Conservation (phyloP, 805 yeast species). For the Myxozyma vanderwaltii region DNA sequence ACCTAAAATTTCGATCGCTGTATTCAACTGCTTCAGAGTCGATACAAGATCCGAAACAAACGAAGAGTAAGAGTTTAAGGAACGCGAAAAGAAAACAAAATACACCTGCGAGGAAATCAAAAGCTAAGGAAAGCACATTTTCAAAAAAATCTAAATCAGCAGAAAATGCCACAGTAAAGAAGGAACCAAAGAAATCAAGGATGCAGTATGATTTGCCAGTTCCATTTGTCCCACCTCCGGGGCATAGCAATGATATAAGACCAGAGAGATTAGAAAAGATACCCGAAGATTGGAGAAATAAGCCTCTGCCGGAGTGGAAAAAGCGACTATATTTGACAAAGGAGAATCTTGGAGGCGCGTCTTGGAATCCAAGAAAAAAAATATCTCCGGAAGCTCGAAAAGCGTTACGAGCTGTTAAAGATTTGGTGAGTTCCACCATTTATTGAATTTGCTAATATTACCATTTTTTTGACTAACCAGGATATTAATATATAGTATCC, state of each 20-base stretch:
- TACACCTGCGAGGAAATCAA: background rate
- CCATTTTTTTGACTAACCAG: background rate
- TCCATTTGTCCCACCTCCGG: slow-evolving; percentile 18
- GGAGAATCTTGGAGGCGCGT: slow-evolving; percentile 59
- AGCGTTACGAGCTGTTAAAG: slow-evolving; percentile 59
- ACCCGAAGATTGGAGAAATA: slow-evolving; percentile 53
- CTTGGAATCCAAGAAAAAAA: slow-evolving; percentile 69
- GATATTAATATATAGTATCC: slow-evolving; percentile 48
- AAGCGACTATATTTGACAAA: slow-evolving; percentile 64
- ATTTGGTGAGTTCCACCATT: slow-evolving; percentile 39
- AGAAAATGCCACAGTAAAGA: background rate
- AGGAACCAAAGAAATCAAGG: background rate
- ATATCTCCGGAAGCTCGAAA: slow-evolving; percentile 71
- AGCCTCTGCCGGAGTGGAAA: slow-evolving; percentile 64
- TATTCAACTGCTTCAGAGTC: too few species aligned
- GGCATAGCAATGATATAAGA: background rate
- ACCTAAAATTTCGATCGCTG: too few species aligned
- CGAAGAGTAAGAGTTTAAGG: too few species aligned
- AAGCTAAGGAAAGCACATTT: background rate
- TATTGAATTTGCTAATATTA: background rate
- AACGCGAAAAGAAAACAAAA: too few species aligned
- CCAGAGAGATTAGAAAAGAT: slow-evolving; percentile 3
- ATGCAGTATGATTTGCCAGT: slow-evolving; percentile 7
- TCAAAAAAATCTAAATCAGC: background rate
- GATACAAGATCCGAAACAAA: too few species aligned